Evolutionary conservation across 352 stramenopile genomes (phyloP), one percentile per base, ranked within the genome.

Genomic region (Phytophthora tentaculata): DNA sequence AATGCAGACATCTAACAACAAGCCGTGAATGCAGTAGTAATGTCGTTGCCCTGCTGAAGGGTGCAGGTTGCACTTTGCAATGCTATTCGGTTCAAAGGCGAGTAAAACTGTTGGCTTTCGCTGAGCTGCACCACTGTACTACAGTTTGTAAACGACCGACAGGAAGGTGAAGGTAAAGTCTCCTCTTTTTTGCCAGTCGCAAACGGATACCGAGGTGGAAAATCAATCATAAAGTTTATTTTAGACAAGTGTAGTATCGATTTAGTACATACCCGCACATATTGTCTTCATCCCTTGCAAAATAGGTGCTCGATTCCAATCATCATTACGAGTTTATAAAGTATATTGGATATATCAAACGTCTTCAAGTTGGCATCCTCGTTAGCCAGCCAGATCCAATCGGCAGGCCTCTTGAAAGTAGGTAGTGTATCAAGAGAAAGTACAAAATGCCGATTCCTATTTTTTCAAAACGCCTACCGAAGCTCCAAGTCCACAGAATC

Each of bases 131-230:
- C 22, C 44, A 16, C 4, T 44, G 45, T 29, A 28, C 1, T 35
- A 22, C 52, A 35, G 29, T 24, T 43, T 22, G 50, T 14, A n/a
- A n/a, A n/a, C 52, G 28, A 44, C 41, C 37, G 16, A 57, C 26
- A 35, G 14, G 9, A 13, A 37, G 2, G 12, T 45, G 10, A 22
- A 32, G 29, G 45, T 64, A 63, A 63, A 62, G 32, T 55, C 51
- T 64, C 23, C 24, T 44, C n/a, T 8, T 2, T 64, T 64, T 58
- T 70, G 47, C 55, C 26, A 70, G 55, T 70, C 62, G 62, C 39
- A 55, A 19, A 41, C 19, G 20, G 43, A 26, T 56, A 56, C 14
- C 24, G 39, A 5, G 19, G 32, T n/a, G 28, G n/a, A 10, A 8
- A 28, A 44, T 44, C 8, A 17, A 44, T 55, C 16, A 7, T 22